These are phyloP conservation scores for Trametes villosa DNA, from an alignment of 768 basidiomycete species.

Conservation along the genomic window DNA sequence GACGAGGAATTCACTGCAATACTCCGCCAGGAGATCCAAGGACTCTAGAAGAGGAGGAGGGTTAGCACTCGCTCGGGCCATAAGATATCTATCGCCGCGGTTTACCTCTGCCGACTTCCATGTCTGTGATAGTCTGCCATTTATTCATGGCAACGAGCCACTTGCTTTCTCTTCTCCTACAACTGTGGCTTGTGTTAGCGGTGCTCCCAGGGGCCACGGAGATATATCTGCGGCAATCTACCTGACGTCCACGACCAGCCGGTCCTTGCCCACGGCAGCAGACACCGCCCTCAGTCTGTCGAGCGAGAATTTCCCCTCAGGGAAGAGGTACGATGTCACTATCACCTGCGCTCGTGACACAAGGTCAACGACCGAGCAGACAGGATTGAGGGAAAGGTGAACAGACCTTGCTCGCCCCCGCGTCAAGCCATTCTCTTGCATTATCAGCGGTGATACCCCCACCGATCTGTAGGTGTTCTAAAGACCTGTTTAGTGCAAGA, in stretches of 20 bases:
- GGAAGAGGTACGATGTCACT: slow-evolving; percentile 97
- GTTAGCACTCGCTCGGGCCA: neutral
- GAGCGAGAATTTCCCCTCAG: slow-evolving; percentile 75
- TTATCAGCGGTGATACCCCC: slow-evolving; percentile 89
- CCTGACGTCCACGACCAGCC: slow-evolving; percentile 94
- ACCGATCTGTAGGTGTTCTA: slow-evolving; percentile 87
- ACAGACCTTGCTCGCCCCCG: slow-evolving; percentile 86
- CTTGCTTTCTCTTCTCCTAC: slow-evolving; percentile 69
- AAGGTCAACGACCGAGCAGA: neutral
- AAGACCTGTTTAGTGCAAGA: neutral
- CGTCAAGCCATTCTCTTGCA: slow-evolving; percentile 81
- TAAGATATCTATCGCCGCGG: neutral
- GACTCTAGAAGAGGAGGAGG: slow-evolving; percentile 57
- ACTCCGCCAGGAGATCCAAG: slow-evolving; percentile 71
- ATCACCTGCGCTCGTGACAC: slow-evolving; percentile 68
- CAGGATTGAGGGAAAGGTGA: slow-evolving; percentile 2
- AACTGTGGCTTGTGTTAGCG: slow-evolving; percentile 52
- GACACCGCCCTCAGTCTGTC: slow-evolving; percentile 70
- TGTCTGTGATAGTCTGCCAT: slow-evolving; percentile 96
- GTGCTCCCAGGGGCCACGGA: neutral
- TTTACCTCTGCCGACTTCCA: slow-evolving; percentile 84
- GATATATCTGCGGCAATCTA: slow-evolving; percentile 35
- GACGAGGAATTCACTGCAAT: slow-evolving; percentile 90
- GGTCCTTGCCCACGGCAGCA: slow-evolving; percentile 73
- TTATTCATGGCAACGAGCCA: slow-evolving; percentile 99